These are phyloP conservation scores for Neurospora sp. DNA, from an alignment of 495 filamentous ascomycete genomes.

Conservation along the genomic window DNA sequence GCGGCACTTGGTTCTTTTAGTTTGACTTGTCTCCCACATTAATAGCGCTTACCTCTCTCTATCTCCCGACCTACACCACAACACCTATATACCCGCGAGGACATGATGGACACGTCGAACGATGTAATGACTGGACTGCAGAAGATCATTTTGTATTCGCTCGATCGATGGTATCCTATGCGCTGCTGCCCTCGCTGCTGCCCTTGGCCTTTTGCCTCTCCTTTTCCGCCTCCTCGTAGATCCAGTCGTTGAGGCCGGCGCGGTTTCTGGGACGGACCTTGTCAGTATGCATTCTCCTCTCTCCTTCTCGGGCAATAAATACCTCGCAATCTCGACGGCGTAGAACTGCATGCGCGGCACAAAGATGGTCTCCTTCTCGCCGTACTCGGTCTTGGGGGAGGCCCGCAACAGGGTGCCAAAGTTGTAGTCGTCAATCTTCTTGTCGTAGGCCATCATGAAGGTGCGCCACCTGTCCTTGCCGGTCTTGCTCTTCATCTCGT, in stretches of 20 bases:
- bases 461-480: slow-evolving; percentile 95
- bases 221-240: slow-evolving; percentile 60
- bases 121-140: background rate
- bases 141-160: background rate
- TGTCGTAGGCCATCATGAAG: slow-evolving; percentile 89
- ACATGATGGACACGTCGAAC: background rate
- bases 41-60: background rate
- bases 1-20: background rate
- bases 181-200: slow-evolving; percentile 3
- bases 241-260: slow-evolving; percentile 88
- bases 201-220: slow-evolving; percentile 14
- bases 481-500: slow-evolving; percentile 92
- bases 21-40: background rate
- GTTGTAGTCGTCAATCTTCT: slow-evolving; percentile 89
- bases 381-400: slow-evolving; percentile 73
- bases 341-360: slow-evolving; percentile 97
- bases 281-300: slow-evolving; percentile 70
- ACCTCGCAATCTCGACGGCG: slow-evolving; percentile 88
- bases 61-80: background rate
- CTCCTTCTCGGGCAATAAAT: slow-evolving; percentile 39
- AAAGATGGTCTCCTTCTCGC: slow-evolving; percentile 85
- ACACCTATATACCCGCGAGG: background rate
- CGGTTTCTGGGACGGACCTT: slow-evolving; percentile 64
- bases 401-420: slow-evolving; percentile 87
- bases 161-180: background rate